Evolutionary conservation across 106 monocot species (phyloP).

Genomic region (Dendrobium chrysotoxum): DNA sequence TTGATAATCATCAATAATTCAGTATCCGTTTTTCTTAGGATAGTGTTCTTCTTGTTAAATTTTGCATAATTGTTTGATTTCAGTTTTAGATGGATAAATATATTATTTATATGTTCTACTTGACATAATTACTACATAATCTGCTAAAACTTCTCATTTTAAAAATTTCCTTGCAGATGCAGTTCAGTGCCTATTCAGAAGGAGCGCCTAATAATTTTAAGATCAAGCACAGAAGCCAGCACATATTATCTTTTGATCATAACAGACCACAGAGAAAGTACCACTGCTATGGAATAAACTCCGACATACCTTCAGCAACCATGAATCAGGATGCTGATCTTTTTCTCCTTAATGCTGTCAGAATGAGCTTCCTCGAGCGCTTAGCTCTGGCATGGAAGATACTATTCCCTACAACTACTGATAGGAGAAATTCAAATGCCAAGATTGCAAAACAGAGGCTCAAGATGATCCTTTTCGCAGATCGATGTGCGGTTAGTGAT

Average conservation of each 20-base stretch:
- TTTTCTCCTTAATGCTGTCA: conserved; percentile 51
- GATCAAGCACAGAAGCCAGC: neutral
- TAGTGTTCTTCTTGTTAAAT: no score
- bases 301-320: conserved; percentile 6
- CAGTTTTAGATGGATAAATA: no score
- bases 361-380: conserved; percentile 76
- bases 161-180: conserved; percentile 1
- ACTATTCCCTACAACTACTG: conserved; percentile 50
- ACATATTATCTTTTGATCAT: conserved; percentile 1
- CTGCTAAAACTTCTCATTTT: neutral
- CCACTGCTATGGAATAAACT: neutral
- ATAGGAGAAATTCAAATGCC: conserved; percentile 56
- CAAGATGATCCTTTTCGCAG: conserved; percentile 93
- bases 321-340: conserved; percentile 41
- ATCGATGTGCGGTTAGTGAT: conserved; percentile 83
- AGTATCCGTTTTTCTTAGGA: no score
- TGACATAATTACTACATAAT: neutral
- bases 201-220: no score
- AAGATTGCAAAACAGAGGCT: conserved; percentile 86
- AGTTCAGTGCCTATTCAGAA: neutral
- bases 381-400: conserved; percentile 77
- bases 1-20: no score
- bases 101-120: no score
- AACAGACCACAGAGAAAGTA: neutral
- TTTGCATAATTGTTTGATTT: no score